phyloP scores from a whole-genome alignment of 805 yeast genomes.

The Suhomyces sp. region DNA sequence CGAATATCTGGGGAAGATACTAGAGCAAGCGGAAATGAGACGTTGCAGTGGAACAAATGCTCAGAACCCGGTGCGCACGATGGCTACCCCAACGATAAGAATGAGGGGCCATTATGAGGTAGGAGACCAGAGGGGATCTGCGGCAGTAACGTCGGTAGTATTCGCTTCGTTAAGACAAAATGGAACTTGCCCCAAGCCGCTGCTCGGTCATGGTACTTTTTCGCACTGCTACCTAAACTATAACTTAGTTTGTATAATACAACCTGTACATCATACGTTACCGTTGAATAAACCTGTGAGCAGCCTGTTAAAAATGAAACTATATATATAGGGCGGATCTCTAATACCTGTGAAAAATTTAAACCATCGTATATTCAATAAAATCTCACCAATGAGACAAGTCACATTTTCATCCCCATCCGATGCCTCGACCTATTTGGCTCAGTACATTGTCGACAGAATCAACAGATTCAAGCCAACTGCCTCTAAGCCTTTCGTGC shows the following conservation, averaged over 20 bases:
- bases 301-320: not conserved
- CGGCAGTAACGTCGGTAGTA: not conserved
- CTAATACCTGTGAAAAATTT: not conserved
- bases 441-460: slow-evolving; percentile 41
- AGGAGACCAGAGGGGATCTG: not conserved
- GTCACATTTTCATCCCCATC: slow-evolving; percentile 34
- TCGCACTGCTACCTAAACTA: not conserved
- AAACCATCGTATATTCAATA: not conserved
- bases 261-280: not conserved
- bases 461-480: slow-evolving; percentile 48
- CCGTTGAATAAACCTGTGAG: not conserved
- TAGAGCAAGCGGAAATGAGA: not conserved
- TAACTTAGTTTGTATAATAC: not conserved
- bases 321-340: not conserved
- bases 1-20: not conserved
- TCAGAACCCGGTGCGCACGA: not conserved
- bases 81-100: not conserved
- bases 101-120: not conserved
- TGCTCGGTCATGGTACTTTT: not conserved
- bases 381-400: too few relatives aligned
- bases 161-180: not conserved
- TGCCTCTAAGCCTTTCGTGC: slow-evolving; percentile 45
- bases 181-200: not conserved
- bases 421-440: slow-evolving; percentile 45
- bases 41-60: not conserved